These are phyloP conservation scores for Cyphellophora attinorum DNA, from an alignment of 2,329 filamentous ascomycete species.

Conservation along the genomic window DNA sequence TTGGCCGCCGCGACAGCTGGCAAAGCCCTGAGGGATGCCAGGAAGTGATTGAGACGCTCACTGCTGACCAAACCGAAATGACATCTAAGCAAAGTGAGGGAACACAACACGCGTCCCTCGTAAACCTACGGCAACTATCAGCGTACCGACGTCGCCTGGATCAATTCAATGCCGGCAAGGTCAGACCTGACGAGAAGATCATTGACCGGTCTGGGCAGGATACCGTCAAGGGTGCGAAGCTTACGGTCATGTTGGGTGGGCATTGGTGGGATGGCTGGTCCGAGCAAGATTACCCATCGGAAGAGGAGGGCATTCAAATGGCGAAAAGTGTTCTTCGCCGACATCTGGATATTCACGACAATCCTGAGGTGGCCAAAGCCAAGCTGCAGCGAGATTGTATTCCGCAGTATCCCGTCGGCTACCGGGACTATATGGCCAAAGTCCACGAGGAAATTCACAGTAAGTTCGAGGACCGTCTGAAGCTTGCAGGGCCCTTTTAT, in stretches of 20 bases:
- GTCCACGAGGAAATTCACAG: constrained; percentile 45
- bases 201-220: no score
- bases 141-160: no score
- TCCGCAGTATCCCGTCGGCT: constrained; percentile 80
- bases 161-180: no score
- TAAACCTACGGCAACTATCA: no score
- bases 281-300: constrained; percentile 46
- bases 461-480: constrained; percentile 52
- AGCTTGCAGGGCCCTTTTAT: constrained; percentile 48
- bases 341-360: constrained; percentile 62
- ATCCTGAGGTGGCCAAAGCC: constrained; percentile 52
- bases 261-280: constrained; percentile 72
- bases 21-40: no score
- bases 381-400: constrained; percentile 64
- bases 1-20: no score
- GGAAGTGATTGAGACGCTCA: no score
- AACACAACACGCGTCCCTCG: no score
- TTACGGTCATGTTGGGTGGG: constrained; percentile 91
- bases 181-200: no score
- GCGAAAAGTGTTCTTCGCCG: constrained; percentile 60
- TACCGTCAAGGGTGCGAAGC: constrained; percentile 59
- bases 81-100: no score
- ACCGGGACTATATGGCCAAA: constrained; percentile 51
- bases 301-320: constrained; percentile 58
- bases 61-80: no score